These are phyloP conservation scores for Emmonsiellopsis sp. DNA, from an alignment of 2,329 filamentous ascomycete species.

Conservation along the genomic window DNA sequence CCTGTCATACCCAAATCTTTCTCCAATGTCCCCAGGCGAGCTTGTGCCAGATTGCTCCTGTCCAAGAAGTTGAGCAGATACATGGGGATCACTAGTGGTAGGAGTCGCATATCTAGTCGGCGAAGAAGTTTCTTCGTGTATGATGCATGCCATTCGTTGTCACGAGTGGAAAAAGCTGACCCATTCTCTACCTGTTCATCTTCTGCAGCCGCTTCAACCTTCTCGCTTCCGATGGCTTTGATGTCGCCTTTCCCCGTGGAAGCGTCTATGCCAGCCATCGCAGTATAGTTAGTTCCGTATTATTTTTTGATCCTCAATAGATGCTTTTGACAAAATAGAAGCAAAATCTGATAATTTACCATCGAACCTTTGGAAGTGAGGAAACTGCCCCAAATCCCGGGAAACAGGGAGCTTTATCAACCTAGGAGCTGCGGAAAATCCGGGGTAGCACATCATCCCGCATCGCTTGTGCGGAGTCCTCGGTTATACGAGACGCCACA, in stretches of 20 bases:
- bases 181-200: not conserved
- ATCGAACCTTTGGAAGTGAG: no score
- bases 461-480: no score
- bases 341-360: no score
- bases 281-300: no score
- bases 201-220: not conserved
- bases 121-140: conserved; percentile 2
- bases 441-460: no score
- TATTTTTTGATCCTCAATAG: no score
- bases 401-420: no score
- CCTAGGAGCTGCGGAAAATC: no score
- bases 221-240: not conserved
- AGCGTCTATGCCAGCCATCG: not conserved
- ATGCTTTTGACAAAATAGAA: no score
- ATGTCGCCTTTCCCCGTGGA: not conserved
- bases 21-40: conserved; percentile 45
- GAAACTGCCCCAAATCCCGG: no score
- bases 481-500: no score
- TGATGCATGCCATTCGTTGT: not conserved
- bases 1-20: conserved; percentile 44
- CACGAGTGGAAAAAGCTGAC: not conserved
- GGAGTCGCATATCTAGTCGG: conserved; percentile 20
- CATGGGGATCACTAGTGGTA: conserved; percentile 22
- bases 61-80: conserved; percentile 23
- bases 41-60: conserved; percentile 42